Evolutionary conservation across 2,329 filamentous ascomycete species (phyloP).

Genomic region (Domatiomyces globalis): DNA sequence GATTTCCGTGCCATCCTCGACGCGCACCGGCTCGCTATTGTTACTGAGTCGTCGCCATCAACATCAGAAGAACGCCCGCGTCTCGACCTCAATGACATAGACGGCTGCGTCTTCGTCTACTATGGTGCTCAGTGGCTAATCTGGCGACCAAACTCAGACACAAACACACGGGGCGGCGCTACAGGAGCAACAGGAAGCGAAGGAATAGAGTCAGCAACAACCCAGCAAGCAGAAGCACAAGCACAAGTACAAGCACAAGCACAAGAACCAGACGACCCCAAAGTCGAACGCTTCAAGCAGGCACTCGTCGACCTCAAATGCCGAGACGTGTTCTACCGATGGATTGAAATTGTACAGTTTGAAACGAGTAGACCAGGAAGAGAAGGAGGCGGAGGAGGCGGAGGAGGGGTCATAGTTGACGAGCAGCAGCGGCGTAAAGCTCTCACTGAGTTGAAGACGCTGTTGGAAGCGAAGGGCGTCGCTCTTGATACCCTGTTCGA

Average conservation of each 20-base stretch:
- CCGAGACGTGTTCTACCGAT: constrained; percentile 77
- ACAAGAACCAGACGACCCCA: constrained; percentile 51
- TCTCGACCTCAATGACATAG: constrained; percentile 51
- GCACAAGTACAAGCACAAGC: constrained; percentile 16
- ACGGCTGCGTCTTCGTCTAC: constrained; percentile 51
- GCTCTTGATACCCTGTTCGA: constrained; percentile 71
- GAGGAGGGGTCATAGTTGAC: constrained; percentile 40
- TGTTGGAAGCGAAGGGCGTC: constrained; percentile 63
- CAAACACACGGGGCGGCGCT: constrained; percentile 24
- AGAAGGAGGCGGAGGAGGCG: constrained; percentile 49
- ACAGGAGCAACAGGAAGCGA: not conserved
- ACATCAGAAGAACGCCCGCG: not conserved
- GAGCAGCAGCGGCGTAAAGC: constrained; percentile 27
- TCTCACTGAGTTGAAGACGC: constrained; percentile 56
- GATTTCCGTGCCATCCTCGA: constrained; percentile 70
- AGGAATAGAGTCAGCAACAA: constrained; percentile 4
- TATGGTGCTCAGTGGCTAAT: constrained; percentile 52
- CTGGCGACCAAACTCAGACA: constrained; percentile 36
- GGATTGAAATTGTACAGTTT: constrained; percentile 85
- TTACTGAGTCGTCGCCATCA: constrained; percentile 26
- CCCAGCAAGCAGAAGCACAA: constrained; percentile 7
- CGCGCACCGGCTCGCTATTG: constrained; percentile 52
- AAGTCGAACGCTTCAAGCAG: constrained; percentile 69
- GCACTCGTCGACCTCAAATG: constrained; percentile 62
- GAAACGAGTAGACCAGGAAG: constrained; percentile 67